A percentile compares a stretch with the other conserved stretches of the same genome.
phyloP scores from a whole-genome alignment of 2,329 filamentous ascomycete species.

The Pseudogymnoascus verrucosus region DNA sequence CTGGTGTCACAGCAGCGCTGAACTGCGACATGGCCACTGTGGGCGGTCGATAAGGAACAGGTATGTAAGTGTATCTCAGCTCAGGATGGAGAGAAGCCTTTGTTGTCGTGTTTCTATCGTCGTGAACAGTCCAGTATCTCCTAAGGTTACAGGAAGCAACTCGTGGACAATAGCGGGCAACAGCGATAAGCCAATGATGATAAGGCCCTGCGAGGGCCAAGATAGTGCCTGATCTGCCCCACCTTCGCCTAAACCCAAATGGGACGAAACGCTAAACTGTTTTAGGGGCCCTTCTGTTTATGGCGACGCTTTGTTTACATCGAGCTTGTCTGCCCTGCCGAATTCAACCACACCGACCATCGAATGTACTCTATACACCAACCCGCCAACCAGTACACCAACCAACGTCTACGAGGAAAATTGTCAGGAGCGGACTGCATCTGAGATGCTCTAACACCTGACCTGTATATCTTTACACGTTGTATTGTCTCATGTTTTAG shows the following conservation, averaged over 20 bases:
- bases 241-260: constrained; percentile 5
- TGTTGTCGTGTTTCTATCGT: neutral
- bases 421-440: neutral
- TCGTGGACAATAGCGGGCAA: neutral
- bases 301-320: constrained; percentile 8
- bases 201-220: neutral
- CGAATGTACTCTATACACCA: neutral
- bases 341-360: constrained; percentile 8
- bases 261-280: constrained; percentile 2
- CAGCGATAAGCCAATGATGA: constrained; percentile 1
- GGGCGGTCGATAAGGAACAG: neutral
- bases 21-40: constrained; percentile 36
- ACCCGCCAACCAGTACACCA: neutral
- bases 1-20: constrained; percentile 57
- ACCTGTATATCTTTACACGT: neutral
- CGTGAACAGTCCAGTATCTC: neutral
- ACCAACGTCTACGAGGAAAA: neutral
- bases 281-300: constrained; percentile 8
- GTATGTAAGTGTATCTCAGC: neutral
- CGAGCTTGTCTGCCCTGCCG: neutral
- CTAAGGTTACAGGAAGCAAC: neutral
- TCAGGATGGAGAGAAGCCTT: neutral
- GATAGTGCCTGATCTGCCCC: constrained; percentile 3
- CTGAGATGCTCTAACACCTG: neutral
- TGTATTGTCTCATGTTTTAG: neutral